Conservation (phyloP, 139 green algal genomes). For the Desmodesmus armatus region DNA sequence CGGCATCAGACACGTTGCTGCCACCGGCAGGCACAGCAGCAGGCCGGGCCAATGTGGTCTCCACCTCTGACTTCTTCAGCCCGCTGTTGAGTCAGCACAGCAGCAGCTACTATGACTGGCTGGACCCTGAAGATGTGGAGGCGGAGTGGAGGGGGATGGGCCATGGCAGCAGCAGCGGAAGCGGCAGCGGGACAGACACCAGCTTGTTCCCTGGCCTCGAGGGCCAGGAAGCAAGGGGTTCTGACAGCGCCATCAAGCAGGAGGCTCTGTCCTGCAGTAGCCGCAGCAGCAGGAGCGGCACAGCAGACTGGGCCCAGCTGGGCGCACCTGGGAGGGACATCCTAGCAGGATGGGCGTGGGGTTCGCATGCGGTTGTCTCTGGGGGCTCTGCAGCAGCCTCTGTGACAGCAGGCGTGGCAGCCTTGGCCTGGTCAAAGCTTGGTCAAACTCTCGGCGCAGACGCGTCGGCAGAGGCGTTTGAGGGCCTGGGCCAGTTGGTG, state of each 20-base stretch:
- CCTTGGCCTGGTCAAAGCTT: conserved; percentile 24
- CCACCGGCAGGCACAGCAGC: neutral
- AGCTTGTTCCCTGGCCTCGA: neutral
- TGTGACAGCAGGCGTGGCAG: conserved; percentile 28
- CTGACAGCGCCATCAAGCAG: neutral
- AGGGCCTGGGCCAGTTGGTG: conserved; percentile 12
- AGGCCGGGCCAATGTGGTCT: no score
- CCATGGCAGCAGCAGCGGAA: neutral
- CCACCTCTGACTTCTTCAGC: no score
- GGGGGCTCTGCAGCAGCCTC: conserved; percentile 30
- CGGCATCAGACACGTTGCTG: neutral
- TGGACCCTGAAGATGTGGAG: no score
- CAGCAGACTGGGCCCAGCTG: conserved; percentile 2
- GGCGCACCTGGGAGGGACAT: conserved; percentile 2
- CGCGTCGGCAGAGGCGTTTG: neutral
- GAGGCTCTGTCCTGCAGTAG: no score
- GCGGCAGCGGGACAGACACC: neutral
- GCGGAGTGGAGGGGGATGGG: no score
- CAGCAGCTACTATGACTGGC: no score
- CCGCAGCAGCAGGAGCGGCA: neutral
- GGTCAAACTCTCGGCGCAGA: conserved; percentile 1
- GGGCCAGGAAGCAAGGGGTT: neutral
- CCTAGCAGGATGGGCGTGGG: conserved; percentile 22
- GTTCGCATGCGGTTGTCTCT: conserved; percentile 25
- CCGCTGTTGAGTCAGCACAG: no score